Base-by-base conservation (phyloP, 805 yeast genomes). In the Metschnikowia reukaufii region DNA sequence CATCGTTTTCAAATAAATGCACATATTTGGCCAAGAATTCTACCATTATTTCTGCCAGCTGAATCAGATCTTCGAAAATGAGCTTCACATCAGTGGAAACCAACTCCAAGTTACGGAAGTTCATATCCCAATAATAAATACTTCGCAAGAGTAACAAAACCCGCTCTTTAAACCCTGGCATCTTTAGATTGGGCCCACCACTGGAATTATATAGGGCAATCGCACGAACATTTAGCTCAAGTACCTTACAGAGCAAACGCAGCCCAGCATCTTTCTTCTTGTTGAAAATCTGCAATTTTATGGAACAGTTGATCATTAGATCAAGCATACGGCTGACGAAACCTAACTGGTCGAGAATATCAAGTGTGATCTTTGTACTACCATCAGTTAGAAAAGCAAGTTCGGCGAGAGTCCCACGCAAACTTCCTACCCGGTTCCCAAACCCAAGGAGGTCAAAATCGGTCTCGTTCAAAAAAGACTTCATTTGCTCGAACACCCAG, bases 151-250 rank as follows among this genome's bases (percentile, higher is more conserved):
- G n/a, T 6, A 10, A 31, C 9, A 19, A 27, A 1, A 42, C 17
- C 17, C 12, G 16, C 2, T 19, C 20, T 18, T 18, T 16, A 19
- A n/a, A 42, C 16, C 21, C 39, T 2, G 12, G 7, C 6, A 29
- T 18, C 6, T 15, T 8, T n/a, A 2, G 6, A 27, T 27, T 23
- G 20, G 37, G 36, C 13, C 4, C n/a, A 4, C 45, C 45, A 6
- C n/a, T 13, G 1, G 29, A 29, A 29, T 35, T 30, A 12, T 27
- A 27, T 16, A 42, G 5, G 1, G 19, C 20, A 4, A 36, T 36
- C 16, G 36, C 21, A 12, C 27, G 36, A 5, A 42, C 34, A 10
- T 42, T 42, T 4, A 42, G 35, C 18, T 42, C 33, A 13, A 35
- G 13, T 16, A 42, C 17, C 4, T 32, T 29, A 6, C 35, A 23